A percentile compares a stretch with the other conserved stretches of the same genome.
These are phyloP conservation scores for Senecio squalidus DNA, from an alignment of 140 eudicot species.

Conservation along the genomic window DNA sequence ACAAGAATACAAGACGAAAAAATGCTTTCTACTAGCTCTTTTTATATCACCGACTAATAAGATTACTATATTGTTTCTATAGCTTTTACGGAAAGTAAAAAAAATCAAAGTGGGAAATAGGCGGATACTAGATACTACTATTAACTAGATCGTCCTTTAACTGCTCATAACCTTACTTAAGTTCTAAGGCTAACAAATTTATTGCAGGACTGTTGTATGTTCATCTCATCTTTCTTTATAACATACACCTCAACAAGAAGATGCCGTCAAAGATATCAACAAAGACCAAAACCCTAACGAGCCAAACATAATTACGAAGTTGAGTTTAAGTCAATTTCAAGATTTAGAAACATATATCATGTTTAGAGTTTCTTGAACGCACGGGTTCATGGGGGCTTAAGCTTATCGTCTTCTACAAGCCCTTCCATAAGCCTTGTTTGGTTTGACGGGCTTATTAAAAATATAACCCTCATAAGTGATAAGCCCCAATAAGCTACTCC, in stretches of 20 bases:
- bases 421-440: too few relatives aligned
- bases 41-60: too few relatives aligned
- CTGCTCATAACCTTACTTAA: not conserved
- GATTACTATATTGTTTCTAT: not conserved
- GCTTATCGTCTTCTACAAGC: too few relatives aligned
- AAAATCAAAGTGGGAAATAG: not conserved
- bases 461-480: not conserved
- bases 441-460: too few relatives aligned
- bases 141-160: not conserved
- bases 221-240: not conserved
- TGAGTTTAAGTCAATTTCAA: not conserved
- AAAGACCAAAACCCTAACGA: not conserved
- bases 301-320: constrained; percentile 1
- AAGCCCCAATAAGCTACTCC: not conserved
- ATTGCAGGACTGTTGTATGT: not conserved
- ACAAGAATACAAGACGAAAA: too few relatives aligned
- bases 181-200: not conserved
- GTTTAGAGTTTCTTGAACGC: not conserved
- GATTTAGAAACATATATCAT: not conserved
- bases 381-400: too few relatives aligned
- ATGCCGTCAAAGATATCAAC: not conserved
- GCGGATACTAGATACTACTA: not conserved
- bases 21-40: too few relatives aligned
- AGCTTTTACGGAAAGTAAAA: too few relatives aligned
- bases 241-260: not conserved